These are phyloP conservation scores for Diaporthe longicolla DNA, from an alignment of 2,329 filamentous ascomycete genomes.

Conservation along the genomic window DNA sequence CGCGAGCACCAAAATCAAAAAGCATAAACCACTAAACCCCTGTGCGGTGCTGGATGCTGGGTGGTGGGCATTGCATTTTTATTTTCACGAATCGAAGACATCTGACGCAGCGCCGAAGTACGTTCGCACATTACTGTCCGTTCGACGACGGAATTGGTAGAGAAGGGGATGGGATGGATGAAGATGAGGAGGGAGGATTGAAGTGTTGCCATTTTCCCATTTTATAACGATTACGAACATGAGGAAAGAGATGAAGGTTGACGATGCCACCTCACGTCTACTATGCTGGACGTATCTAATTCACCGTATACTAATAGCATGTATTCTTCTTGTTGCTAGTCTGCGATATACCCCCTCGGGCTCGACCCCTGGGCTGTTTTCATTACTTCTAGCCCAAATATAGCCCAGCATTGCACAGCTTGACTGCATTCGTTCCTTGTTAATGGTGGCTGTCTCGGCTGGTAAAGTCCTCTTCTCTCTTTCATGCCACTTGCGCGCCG, in stretches of 20 bases:
- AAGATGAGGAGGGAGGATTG: background rate
- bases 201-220: background rate
- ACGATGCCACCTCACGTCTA: slow-evolving; percentile 31
- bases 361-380: slow-evolving; percentile 11
- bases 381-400: slow-evolving; percentile 14
- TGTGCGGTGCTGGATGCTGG: slow-evolving; percentile 31
- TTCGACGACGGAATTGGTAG: background rate
- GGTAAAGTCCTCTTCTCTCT: too few species aligned
- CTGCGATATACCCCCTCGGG: slow-evolving; percentile 27
- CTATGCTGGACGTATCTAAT: slow-evolving; percentile 33
- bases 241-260: slow-evolving; percentile 19
- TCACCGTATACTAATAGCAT: slow-evolving; percentile 30
- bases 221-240: slow-evolving; percentile 20
- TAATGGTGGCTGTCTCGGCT: too few species aligned
- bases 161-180: too few species aligned
- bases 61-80: slow-evolving; percentile 9
- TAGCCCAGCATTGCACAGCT: slow-evolving; percentile 26
- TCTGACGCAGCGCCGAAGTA: slow-evolving; percentile 12
- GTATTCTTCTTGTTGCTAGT: slow-evolving; percentile 12
- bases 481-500: too few species aligned
- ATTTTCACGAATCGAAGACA: slow-evolving; percentile 24
- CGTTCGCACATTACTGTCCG: background rate
- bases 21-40: background rate
- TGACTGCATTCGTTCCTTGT: background rate
- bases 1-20: slow-evolving; percentile 1